A percentile compares a stretch with the other conserved stretches of the same genome.
phyloP scores from a whole-genome alignment of 441 rosid genomes.

The Erysimum cheiri region DNA sequence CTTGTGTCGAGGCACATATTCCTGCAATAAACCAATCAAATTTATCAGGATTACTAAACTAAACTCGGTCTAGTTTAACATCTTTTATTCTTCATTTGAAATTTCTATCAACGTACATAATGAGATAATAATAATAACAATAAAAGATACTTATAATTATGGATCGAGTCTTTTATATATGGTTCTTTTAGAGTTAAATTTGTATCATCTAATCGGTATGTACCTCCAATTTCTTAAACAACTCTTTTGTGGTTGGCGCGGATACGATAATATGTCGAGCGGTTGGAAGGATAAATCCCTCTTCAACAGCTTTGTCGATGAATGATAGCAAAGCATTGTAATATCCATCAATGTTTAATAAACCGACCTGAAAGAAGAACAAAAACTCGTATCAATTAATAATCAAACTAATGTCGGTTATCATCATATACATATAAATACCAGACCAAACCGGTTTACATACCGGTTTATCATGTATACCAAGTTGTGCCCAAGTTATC shows the following conservation, averaged over 20 bases:
- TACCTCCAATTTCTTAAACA: constrained; percentile 63
- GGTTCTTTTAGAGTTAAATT: neutral
- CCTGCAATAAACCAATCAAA: constrained; percentile 35
- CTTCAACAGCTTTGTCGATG: constrained; percentile 86
- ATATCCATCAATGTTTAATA: constrained; percentile 85
- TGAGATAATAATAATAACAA: too few relatives aligned
- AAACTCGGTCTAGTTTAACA: neutral
- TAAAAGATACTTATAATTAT: too few relatives aligned
- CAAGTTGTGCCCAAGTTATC: constrained; percentile 95
- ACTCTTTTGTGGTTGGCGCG: constrained; percentile 63
- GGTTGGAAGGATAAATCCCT: constrained; percentile 75
- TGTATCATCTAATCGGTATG: neutral
- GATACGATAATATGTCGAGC: constrained; percentile 84
- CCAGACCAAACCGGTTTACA: constrained; percentile 3
- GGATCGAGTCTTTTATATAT: neutral
- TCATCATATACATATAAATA: neutral
- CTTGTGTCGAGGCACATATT: constrained; percentile 38
- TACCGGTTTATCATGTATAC: constrained; percentile 94
- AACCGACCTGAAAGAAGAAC: constrained; percentile 66
- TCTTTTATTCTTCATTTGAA: neutral
- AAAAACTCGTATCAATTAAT: neutral
- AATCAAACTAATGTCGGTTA: neutral
- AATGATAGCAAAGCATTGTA: constrained; percentile 80
- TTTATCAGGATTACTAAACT: neutral
- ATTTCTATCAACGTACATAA: neutral